Percentiles rank a stretch among this genome's conserved stretches.
These are phyloP conservation scores for Xenoacremonium recifei DNA, from an alignment of 2,329 filamentous ascomycete species.

Conservation along the genomic window DNA sequence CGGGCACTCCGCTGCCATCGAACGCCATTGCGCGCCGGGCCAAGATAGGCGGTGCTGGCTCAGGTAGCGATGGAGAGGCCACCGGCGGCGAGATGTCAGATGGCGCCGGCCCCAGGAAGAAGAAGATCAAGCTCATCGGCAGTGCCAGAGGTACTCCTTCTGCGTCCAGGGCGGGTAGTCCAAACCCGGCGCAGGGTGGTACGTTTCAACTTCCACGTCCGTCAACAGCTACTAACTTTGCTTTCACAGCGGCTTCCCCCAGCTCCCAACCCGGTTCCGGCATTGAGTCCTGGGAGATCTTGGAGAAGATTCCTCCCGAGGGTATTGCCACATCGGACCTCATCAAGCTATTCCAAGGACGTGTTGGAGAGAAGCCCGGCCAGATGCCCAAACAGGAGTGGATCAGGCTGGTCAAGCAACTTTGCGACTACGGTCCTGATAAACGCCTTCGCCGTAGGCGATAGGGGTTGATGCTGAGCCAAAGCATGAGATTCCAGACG, in stretches of 20 bases:
- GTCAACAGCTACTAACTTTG: slow-evolving; percentile 9
- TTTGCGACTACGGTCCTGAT: slow-evolving; percentile 52
- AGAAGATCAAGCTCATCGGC: slow-evolving; percentile 53
- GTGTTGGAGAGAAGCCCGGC: slow-evolving; percentile 51
- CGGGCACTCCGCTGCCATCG: slow-evolving; percentile 52
- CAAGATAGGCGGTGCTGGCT: slow-evolving; percentile 49
- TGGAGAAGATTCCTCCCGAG: slow-evolving; percentile 51
- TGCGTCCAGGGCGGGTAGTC: slow-evolving; percentile 63
- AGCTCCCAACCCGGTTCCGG: slow-evolving; percentile 30
- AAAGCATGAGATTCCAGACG: too few relatives aligned
- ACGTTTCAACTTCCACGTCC: slow-evolving; percentile 21
- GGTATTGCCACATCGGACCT: slow-evolving; percentile 56
- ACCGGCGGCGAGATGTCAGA: slow-evolving; percentile 69
- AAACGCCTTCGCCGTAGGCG: slow-evolving; percentile 49
- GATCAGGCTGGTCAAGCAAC: slow-evolving; percentile 57
- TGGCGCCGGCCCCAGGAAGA: slow-evolving; percentile 48
- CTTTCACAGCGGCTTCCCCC: slow-evolving; percentile 25
- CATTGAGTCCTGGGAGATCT: slow-evolving; percentile 52
- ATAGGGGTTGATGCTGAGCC: too few relatives aligned
- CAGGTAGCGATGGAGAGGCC: slow-evolving; percentile 70
- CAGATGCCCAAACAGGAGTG: slow-evolving; percentile 55
- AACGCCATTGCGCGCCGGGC: slow-evolving; percentile 36
- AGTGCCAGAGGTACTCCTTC: slow-evolving; percentile 51
- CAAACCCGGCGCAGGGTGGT: slow-evolving; percentile 43
- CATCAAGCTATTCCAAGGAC: slow-evolving; percentile 51